Evolutionary conservation across 139 green algal genomes (phyloP), one percentile per base, ranked within the genome.

Genomic region (Choricystis sp.): DNA sequence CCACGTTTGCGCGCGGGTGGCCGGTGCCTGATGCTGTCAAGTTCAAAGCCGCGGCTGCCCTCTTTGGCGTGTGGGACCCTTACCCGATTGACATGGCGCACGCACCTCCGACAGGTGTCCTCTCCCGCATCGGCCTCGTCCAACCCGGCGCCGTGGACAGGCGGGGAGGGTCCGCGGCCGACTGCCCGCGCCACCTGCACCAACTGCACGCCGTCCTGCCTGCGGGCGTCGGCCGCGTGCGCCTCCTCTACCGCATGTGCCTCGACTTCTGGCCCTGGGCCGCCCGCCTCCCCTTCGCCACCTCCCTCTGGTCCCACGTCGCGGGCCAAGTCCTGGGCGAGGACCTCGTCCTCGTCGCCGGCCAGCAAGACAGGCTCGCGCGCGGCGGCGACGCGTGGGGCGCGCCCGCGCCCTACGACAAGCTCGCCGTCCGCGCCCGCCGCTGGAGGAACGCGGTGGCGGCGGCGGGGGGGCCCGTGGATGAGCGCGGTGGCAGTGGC

Each of bases 41-140:
- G 57, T 77, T 81, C 65, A 63, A 73, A 3, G 65, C 74, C 55
- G 31, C 67, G 59, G 67, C 71, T 21, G 21, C 83, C 26, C 68
- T 91, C 59, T 71, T 69, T 2, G 92, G 92, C 57, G 73, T 81
- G 61, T 99, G 93, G 93, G 85, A 99, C 64, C 93, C 93, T 19
- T 99, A 99, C 79, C 93, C 93, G 26, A 99, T 99, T 56, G 77
- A 93, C 69, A 99, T 99, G 93, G 76, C 79, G 28, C 98, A 98
- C 72, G 72, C 92, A 64, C 86, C 91, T 29, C 93, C 93, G 2
- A 96, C 89, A 79, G 87, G 95, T 69, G 81, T 84, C 2, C 31
- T 94, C 27, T 92, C 80, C 9, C 79, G 75, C 21, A 97, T 99
- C 61, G 93, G 92, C 29, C 73, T 98, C 56, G 73, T 74, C 26